Conservation (phyloP, 345 rosid species). For the Aegle marmelos region DNA sequence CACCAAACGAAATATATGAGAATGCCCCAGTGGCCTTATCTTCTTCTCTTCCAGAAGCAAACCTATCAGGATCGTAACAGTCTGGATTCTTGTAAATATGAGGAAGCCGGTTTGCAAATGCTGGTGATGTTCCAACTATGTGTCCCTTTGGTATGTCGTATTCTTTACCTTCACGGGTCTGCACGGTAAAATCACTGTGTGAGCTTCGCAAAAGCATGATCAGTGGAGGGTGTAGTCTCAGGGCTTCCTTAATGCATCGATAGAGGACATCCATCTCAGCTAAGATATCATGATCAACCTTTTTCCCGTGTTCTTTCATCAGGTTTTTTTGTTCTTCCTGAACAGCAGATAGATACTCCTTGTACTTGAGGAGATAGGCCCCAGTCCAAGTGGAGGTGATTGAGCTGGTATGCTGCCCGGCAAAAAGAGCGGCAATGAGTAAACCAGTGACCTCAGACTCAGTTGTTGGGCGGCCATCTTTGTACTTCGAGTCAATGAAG, state of each 20-base stretch:
- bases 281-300: constrained; percentile 81
- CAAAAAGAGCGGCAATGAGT: constrained; percentile 96
- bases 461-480: constrained; percentile 83
- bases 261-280: constrained; percentile 91
- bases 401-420: constrained; percentile 99
- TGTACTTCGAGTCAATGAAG: constrained; percentile 95
- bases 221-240: constrained; percentile 93
- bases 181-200: constrained; percentile 80
- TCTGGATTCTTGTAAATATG: constrained; percentile 78
- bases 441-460: constrained; percentile 87
- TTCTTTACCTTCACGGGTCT: constrained; percentile 68
- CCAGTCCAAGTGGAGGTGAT: constrained; percentile 99
- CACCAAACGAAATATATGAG: constrained; percentile 90
- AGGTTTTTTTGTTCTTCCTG: constrained; percentile 73
- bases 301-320: constrained; percentile 74
- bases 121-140: constrained; percentile 91
- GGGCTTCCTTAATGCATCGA: constrained; percentile 94
- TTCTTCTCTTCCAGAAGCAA: constrained; percentile 84
- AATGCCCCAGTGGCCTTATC: constrained; percentile 88
- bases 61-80: constrained; percentile 82
- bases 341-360: constrained; percentile 57
- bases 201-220: constrained; percentile 88
- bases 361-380: constrained; percentile 72
- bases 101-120: constrained; percentile 91
- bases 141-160: constrained; percentile 95